Conservation (phyloP, 179 eudicot species). For the Silene noctiflora region DNA sequence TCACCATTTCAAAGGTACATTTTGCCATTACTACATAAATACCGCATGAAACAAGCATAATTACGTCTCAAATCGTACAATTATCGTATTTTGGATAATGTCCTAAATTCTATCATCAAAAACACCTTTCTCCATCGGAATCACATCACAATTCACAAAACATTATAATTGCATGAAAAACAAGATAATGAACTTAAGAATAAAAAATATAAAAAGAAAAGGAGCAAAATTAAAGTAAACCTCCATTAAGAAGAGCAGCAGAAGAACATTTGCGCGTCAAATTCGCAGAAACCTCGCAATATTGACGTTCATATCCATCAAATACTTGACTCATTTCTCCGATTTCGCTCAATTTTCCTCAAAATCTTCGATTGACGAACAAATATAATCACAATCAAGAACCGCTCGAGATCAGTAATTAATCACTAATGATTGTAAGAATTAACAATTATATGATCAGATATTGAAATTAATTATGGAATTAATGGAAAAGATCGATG, state of each 20-base stretch:
- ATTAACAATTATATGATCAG: not conserved
- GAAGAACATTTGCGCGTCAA: conserved; percentile 41
- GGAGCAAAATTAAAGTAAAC: conserved; percentile 20
- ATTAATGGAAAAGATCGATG: not conserved
- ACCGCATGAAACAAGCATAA: no score
- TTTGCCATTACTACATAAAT: no score
- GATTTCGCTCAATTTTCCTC: not conserved
- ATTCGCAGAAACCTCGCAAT: conserved; percentile 43
- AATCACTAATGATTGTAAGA: not conserved
- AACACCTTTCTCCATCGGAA: not conserved
- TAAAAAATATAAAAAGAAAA: not conserved
- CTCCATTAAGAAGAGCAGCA: conserved; percentile 44
- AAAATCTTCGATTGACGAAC: not conserved
- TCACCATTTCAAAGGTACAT: no score
- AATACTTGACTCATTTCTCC: conserved; percentile 37
- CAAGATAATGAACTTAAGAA: not conserved
- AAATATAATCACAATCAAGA: not conserved
- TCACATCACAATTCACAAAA: not conserved
- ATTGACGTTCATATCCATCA: conserved; percentile 37
- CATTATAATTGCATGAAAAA: not conserved
- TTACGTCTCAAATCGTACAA: no score
- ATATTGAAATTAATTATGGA: not conserved
- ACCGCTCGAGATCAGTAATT: not conserved
- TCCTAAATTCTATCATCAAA: not conserved
- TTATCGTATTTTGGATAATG: not conserved